Conservation (phyloP, 2,329 filamentous ascomycete species). For the Cladophialophora chaetospira region DNA sequence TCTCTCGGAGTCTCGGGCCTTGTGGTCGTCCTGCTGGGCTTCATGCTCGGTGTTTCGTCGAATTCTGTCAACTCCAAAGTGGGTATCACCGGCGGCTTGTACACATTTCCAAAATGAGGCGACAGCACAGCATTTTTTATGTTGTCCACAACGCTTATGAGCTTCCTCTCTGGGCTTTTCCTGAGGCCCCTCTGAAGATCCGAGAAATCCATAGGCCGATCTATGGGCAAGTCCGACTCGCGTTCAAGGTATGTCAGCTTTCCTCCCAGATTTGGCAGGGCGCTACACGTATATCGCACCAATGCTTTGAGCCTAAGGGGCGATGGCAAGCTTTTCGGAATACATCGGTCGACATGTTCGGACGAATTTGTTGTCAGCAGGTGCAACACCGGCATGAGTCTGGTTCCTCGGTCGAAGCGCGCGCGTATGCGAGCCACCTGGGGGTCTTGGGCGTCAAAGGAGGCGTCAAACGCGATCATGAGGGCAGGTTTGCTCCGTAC, state of each 20-base stretch:
- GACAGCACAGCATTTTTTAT: conserved; percentile 35
- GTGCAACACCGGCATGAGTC: conserved; percentile 47
- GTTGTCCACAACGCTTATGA: conserved; percentile 23
- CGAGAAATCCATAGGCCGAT: conserved; percentile 34
- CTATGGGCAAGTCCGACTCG: conserved; percentile 28
- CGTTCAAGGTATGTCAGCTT: conserved; percentile 26
- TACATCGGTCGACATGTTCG: conserved; percentile 49
- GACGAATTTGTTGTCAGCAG: conserved; percentile 49
- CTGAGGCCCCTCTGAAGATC: conserved; percentile 39
- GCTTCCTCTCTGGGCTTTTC: conserved; percentile 29
- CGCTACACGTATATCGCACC: conserved; percentile 30
- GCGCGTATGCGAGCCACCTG: conserved; percentile 44
- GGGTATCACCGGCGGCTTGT: conserved; percentile 44
- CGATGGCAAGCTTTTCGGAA: conserved; percentile 37
- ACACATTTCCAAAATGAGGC: conserved; percentile 41
- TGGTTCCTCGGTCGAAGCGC: conserved; percentile 36
- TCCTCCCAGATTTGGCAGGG: conserved; percentile 29
- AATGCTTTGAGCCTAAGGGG: conserved; percentile 30
- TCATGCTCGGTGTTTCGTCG: conserved; percentile 30
- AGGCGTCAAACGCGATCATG: conserved; percentile 49
- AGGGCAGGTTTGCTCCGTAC: conserved; percentile 37
- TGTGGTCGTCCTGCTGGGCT: conserved; percentile 19
- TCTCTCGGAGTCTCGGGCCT: conserved; percentile 28
- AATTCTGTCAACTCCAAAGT: conserved; percentile 40
- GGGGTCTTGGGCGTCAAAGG: conserved; percentile 44